phyloP scores from a whole-genome alignment of 2,329 filamentous ascomycete species.

The Daldinia eschscholtzii region DNA sequence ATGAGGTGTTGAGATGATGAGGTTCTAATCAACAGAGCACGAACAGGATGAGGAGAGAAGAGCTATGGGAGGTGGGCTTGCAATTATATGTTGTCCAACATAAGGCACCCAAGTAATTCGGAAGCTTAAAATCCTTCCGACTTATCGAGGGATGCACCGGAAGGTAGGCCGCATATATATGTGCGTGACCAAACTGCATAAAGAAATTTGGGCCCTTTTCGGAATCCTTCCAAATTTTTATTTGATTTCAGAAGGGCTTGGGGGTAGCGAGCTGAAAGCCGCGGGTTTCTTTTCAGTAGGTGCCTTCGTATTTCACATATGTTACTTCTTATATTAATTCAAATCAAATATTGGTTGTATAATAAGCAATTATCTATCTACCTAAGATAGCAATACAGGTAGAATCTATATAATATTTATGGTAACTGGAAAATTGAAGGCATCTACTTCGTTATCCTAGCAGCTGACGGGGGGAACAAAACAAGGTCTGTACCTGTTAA shows the following conservation, averaged over 20 bases:
- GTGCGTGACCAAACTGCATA: not conserved
- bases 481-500: not conserved
- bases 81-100: not conserved
- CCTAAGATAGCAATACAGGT: no score
- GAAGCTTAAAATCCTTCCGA: not conserved
- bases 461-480: not conserved
- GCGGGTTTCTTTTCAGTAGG: not conserved
- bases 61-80: not conserved
- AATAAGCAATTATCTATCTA: no score
- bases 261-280: conserved; percentile 3
- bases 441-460: not conserved
- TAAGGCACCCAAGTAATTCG: not conserved
- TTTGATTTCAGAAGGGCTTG: not conserved
- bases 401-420: no score
- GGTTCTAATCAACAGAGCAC: not conserved
- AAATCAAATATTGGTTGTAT: not conserved
- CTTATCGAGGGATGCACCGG: not conserved
- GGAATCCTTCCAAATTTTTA: not conserved
- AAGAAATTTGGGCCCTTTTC: not conserved
- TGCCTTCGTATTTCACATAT: not conserved
- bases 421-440: not conserved
- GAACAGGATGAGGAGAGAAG: not conserved
- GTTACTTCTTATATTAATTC: not conserved
- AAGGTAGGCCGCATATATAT: not conserved
- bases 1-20: not conserved